Evolutionary conservation across 495 filamentous ascomycete species (phyloP).

Genomic region (Neurospora sp.): DNA sequence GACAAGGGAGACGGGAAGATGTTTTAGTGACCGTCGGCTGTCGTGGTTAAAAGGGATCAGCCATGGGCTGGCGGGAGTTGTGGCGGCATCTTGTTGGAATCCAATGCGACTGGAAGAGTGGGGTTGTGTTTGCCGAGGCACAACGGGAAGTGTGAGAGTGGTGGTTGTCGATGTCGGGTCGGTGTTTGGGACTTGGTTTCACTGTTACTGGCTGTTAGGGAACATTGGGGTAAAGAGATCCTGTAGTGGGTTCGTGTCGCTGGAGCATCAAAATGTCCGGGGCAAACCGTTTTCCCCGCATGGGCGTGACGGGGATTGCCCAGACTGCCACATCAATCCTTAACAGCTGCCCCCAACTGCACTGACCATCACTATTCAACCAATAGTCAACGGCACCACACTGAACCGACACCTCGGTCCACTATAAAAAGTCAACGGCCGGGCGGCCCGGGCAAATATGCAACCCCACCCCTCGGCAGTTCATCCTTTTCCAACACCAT

Average conservation of each 20-base stretch:
- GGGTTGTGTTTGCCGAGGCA: conserved; percentile 17
- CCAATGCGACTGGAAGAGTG: conserved; percentile 2
- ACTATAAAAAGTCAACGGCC: neutral
- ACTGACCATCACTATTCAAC: neutral
- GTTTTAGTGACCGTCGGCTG: neutral
- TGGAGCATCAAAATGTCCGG: neutral
- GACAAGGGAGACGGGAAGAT: neutral
- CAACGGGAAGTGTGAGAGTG: neutral
- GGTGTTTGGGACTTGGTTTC: neutral
- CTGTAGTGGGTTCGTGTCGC: neutral
- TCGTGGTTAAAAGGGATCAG: neutral
- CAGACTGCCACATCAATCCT: neutral
- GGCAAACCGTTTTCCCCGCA: neutral
- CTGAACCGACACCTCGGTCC: neutral
- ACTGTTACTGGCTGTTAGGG: neutral
- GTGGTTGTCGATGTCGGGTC: neutral
- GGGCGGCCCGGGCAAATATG: neutral
- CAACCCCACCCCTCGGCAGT: neutral
- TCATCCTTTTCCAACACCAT: neutral
- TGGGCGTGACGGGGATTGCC: neutral
- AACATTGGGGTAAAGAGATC: neutral
- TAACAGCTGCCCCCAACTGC: neutral
- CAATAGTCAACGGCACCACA: neutral
- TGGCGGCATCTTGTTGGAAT: neutral
- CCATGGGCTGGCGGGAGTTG: neutral